These are phyloP conservation scores for Solanum habrochaites DNA, from an alignment of 257 asterid species.

Conservation along the genomic window DNA sequence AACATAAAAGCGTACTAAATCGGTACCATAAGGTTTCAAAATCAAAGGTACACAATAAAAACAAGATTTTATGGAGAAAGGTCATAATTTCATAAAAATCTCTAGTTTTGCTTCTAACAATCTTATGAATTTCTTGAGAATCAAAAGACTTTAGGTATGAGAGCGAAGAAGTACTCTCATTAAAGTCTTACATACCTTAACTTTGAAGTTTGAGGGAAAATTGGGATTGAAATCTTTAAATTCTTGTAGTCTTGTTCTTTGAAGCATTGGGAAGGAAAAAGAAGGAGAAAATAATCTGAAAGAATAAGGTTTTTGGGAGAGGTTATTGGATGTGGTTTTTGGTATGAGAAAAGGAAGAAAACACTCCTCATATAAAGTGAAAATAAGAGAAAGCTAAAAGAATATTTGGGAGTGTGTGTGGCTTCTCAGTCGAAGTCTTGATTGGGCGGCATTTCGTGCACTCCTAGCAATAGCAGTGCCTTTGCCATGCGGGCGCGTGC, in stretches of 20 bases:
- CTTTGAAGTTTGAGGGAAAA: too few relatives aligned
- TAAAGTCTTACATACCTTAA: neutral
- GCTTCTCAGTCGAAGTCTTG: neutral
- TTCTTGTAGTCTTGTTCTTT: neutral
- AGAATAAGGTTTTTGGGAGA: neutral
- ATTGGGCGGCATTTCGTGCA: too few relatives aligned
- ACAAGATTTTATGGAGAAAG: neutral
- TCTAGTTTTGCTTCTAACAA: neutral
- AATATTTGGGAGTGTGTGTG: neutral
- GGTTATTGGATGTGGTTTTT: neutral
- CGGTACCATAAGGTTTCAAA: neutral
- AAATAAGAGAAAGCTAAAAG: neutral
- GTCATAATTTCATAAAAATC: neutral
- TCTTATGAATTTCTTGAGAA: neutral
- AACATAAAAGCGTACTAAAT: neutral
- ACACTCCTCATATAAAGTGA: neutral
- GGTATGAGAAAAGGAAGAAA: neutral
- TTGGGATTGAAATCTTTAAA: neutral
- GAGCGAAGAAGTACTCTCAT: neutral
- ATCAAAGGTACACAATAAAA: too few relatives aligned
- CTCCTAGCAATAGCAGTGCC: too few relatives aligned
- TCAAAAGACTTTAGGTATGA: neutral
- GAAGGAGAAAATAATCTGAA: neutral
- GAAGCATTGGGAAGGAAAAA: neutral
- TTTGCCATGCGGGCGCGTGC: too few relatives aligned